Conservation (phyloP, 306 rosid species). For the Dalbergia oliveri region DNA sequence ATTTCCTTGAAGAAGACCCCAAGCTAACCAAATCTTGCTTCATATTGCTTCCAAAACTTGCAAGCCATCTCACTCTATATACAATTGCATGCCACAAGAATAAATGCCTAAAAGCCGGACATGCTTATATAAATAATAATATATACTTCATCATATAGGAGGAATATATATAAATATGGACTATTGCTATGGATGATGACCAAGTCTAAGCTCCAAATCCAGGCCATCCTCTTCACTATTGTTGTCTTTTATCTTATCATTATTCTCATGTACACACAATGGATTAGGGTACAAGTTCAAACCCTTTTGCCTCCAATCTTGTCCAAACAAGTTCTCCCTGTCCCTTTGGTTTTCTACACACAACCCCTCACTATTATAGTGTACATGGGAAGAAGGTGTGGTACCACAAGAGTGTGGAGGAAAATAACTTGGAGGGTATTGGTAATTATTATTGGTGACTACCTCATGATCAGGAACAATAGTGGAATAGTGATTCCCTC, state of each 20-base stretch:
- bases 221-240: slow-evolving; percentile 54
- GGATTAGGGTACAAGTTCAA: slow-evolving; percentile 54
- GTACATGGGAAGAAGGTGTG: slow-evolving; percentile 47
- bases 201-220: slow-evolving; percentile 96
- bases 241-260: slow-evolving; percentile 46
- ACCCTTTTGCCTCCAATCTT: slow-evolving; percentile 59
- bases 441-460: slow-evolving; percentile 24
- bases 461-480: slow-evolving; percentile 40
- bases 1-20: slow-evolving; percentile 37
- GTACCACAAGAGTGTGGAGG: slow-evolving; percentile 47
- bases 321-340: slow-evolving; percentile 44
- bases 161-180: background rate
- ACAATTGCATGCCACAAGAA: slow-evolving; percentile 37
- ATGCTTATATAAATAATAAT: background rate
- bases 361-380: slow-evolving; percentile 37
- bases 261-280: slow-evolving; percentile 36
- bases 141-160: background rate
- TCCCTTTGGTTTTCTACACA: slow-evolving; percentile 48
- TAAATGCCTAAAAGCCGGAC: slow-evolving; percentile 31
- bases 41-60: slow-evolving; percentile 35
- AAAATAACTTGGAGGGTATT: slow-evolving; percentile 49
- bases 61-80: slow-evolving; percentile 27
- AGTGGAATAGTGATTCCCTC: slow-evolving; percentile 41
- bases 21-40: slow-evolving; percentile 26
- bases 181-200: slow-evolving; percentile 63